These are phyloP conservation scores for Saccharomycopsis capsularis DNA, from an alignment of 805 yeast genomes.

Conservation along the genomic window DNA sequence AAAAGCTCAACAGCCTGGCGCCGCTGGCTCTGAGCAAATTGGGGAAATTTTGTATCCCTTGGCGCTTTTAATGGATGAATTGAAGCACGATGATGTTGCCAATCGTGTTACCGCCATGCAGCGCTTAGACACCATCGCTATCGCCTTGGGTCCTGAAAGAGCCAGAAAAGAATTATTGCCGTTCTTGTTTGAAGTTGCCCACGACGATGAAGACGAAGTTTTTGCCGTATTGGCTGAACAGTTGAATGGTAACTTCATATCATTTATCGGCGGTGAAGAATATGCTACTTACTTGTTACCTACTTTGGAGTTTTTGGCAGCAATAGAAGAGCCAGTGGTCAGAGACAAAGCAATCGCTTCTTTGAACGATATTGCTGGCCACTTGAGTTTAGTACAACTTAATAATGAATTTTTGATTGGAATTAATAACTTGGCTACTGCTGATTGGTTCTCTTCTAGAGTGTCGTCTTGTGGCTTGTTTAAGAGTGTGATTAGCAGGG, in stretches of 20 bases:
- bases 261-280: conserved; percentile 78
- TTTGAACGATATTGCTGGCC: conserved; percentile 60
- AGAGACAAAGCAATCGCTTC: conserved; percentile 92
- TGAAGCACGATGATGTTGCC: conserved; percentile 92
- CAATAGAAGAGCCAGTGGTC: conserved; percentile 93
- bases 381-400: conserved; percentile 57
- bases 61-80: conserved; percentile 93
- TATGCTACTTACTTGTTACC: conserved; percentile 52
- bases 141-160: conserved; percentile 91
- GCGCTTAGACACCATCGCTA: conserved; percentile 85
- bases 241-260: conserved; percentile 71
- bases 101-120: conserved; percentile 93
- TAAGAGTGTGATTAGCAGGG: conserved; percentile 57
- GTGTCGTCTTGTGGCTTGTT: conserved; percentile 89
- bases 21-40: conserved; percentile 10
- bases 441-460: conserved; percentile 91
- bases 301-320: conserved; percentile 75
- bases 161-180: conserved; percentile 86
- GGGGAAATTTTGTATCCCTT: conserved; percentile 62
- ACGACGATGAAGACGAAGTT: conserved; percentile 98
- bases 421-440: conserved; percentile 69
- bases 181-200: conserved; percentile 75
- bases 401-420: conserved; percentile 64
- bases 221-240: conserved; percentile 89
- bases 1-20: neutral